Conservation (phyloP, 2,329 filamentous ascomycete species). For the Ophiostoma perfectum region DNA sequence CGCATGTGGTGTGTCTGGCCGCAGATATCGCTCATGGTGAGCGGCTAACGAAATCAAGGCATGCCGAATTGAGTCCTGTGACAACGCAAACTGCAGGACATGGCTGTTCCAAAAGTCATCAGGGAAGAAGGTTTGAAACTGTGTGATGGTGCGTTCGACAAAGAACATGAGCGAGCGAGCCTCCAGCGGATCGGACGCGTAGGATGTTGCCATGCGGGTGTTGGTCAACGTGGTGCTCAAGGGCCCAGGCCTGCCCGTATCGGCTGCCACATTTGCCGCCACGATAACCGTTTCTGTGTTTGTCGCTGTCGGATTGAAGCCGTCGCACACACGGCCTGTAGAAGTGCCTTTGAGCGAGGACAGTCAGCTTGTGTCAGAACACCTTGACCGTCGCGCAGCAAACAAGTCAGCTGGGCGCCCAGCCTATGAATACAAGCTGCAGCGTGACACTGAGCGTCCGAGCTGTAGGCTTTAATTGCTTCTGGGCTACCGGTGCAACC, state of each 20-base stretch:
- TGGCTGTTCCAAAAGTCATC: slow-evolving; percentile 25
- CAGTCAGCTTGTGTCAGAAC: too few relatives aligned
- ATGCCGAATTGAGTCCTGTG: slow-evolving; percentile 23
- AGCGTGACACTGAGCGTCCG: neutral
- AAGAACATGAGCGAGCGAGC: slow-evolving; percentile 23
- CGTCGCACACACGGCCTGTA: neutral
- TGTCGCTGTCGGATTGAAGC: neutral
- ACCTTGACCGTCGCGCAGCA: too few relatives aligned
- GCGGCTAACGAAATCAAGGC: slow-evolving; percentile 22
- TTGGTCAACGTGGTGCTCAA: neutral
- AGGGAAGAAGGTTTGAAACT: slow-evolving; percentile 23
- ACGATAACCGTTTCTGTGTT: neutral
- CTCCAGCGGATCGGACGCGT: slow-evolving; percentile 19
- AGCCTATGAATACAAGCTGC: neutral
- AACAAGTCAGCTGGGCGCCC: neutral
- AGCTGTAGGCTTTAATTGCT: neutral
- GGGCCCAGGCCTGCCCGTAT: neutral
- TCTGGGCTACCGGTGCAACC: neutral
- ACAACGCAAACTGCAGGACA: slow-evolving; percentile 22
- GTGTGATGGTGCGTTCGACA: slow-evolving; percentile 20
- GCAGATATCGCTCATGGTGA: slow-evolving; percentile 21
- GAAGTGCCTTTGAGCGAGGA: neutral
- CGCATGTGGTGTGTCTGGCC: neutral
- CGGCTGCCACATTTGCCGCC: neutral
- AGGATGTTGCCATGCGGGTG: slow-evolving; percentile 9